Percentiles rank a stretch among this genome's conserved stretches.
Conservation (phyloP, 371 early-diverging fungal genomes). For the Saksenaea oblongispora region DNA sequence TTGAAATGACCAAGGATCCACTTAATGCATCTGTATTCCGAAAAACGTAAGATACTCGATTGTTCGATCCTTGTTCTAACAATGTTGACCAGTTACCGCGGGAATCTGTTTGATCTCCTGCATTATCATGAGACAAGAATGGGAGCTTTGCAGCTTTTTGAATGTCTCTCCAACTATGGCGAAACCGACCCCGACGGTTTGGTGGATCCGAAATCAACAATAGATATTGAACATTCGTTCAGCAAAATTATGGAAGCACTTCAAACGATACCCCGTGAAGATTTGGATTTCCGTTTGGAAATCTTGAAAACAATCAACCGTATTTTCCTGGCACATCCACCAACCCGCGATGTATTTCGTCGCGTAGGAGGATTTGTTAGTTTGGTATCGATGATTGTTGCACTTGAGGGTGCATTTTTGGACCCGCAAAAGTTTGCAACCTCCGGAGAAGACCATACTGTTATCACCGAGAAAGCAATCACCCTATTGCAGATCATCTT, state of each 20-base stretch:
- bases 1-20: conserved; percentile 42
- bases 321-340: conserved; percentile 46
- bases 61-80: background rate
- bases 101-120: conserved; percentile 60
- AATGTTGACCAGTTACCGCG: conserved; percentile 29
- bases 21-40: conserved; percentile 33
- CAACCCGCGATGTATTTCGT: conserved; percentile 58
- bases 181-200: conserved; percentile 7
- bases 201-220: background rate
- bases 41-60: conserved; percentile 30
- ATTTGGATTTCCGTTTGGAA: conserved; percentile 60
- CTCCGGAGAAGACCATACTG: conserved; percentile 7
- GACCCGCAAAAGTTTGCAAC: background rate
- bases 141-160: conserved; percentile 54
- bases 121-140: conserved; percentile 56
- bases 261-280: conserved; percentile 55
- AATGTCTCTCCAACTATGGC: conserved; percentile 53
- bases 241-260: conserved; percentile 65
- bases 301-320: conserved; percentile 55
- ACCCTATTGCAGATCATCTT: conserved; percentile 53
- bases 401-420: conserved; percentile 59
- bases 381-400: conserved; percentile 62
- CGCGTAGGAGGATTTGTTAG: conserved; percentile 67
- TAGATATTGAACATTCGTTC: conserved; percentile 47
- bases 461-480: conserved; percentile 33